Evolutionary conservation across 148 eudicot genomes (phyloP).

Genomic region (Euryodendron excelsum): DNA sequence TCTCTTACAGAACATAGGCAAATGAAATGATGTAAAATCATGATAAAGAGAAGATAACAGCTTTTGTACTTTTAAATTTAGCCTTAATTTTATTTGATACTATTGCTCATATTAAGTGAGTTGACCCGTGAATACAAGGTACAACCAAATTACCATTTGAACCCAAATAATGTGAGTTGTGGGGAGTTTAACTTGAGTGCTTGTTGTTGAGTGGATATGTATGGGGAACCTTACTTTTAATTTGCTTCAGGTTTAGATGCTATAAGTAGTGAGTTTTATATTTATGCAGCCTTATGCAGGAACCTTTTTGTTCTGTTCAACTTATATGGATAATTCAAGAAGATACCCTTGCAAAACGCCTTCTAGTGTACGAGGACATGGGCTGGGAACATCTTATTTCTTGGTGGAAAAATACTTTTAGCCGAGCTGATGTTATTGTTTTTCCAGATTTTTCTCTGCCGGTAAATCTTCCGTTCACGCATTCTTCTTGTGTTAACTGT

Average conservation of each 20-base stretch:
- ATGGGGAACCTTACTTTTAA: not conserved
- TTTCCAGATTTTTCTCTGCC: constrained; percentile 86
- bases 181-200: not conserved
- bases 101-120: not conserved
- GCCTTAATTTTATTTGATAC: not conserved
- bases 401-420: constrained; percentile 67
- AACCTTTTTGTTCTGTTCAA: constrained; percentile 94
- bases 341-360: constrained; percentile 78
- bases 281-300: constrained; percentile 99
- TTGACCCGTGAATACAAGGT: not conserved
- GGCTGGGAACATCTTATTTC: constrained; percentile 67
- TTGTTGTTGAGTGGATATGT: not conserved
- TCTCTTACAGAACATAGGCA: not conserved
- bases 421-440: constrained; percentile 83
- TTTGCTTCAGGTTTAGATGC: constrained; percentile 20
- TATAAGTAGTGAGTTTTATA: constrained; percentile 66
- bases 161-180: not conserved
- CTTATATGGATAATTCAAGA: constrained; percentile 94
- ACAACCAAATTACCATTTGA: not conserved
- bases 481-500: not conserved
- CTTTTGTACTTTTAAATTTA: no score
- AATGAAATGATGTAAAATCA: not conserved
- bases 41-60: not conserved
- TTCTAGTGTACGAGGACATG: constrained; percentile 53
- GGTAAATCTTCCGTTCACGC: constrained; percentile 39